Percentiles rank a stretch among this genome's conserved stretches.
Conservation (phyloP, 805 yeast genomes). For the Priceomyces fermenticarens region DNA sequence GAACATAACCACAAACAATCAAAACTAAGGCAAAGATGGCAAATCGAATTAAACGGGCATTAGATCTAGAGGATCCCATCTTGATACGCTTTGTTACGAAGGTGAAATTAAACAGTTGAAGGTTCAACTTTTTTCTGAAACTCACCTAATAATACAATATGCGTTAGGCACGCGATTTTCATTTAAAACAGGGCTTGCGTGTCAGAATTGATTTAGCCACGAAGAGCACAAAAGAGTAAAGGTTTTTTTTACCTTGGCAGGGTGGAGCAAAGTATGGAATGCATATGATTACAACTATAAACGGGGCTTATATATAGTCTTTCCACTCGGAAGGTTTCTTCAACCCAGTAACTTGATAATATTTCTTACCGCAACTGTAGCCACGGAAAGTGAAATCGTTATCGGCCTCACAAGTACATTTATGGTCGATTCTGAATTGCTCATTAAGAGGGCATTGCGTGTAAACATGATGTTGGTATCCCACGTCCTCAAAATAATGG, state of each 20-base stretch:
- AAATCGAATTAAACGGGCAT: constrained; percentile 37
- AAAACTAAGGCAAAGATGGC: constrained; percentile 35
- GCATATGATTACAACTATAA: not conserved
- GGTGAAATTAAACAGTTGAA: no score
- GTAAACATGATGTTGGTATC: constrained; percentile 76
- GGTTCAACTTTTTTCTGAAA: no score
- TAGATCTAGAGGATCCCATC: constrained; percentile 28
- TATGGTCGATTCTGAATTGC: constrained; percentile 46
- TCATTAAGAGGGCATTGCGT: constrained; percentile 68
- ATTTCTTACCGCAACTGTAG: constrained; percentile 30
- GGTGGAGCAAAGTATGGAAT: not conserved
- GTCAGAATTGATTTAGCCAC: not conserved
- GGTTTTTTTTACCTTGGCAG: no score
- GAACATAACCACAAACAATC: constrained; percentile 34
- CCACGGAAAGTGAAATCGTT: constrained; percentile 56
- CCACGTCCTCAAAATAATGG: constrained; percentile 75
- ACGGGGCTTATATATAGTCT: constrained; percentile 2
- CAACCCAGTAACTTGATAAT: constrained; percentile 27
- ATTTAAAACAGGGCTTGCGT: not conserved
- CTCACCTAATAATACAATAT: not conserved
- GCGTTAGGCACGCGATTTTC: constrained; percentile 1
- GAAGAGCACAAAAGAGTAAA: not conserved
- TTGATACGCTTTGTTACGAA: not conserved
- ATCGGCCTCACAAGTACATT: constrained; percentile 64
- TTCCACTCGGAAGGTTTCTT: constrained; percentile 31